phyloP scores from a whole-genome alignment of 2,329 filamentous ascomycete genomes.

The Cladorrhinum sp. region DNA sequence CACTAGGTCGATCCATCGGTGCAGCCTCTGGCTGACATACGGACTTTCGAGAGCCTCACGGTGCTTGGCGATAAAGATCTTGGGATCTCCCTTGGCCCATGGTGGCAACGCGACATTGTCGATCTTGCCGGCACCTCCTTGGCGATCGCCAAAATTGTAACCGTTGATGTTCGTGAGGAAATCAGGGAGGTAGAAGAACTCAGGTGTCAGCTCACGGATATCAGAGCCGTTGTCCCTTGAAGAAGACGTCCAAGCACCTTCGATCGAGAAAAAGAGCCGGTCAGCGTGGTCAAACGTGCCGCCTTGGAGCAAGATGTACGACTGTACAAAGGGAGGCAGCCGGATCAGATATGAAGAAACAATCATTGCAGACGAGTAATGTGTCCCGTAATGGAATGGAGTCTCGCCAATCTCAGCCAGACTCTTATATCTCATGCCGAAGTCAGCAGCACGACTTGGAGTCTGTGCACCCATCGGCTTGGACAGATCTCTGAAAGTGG shows the following conservation, averaged over 20 bases:
- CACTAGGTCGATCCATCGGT: conserved; percentile 93
- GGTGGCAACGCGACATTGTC: conserved; percentile 87
- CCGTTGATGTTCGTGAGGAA: conserved; percentile 91
- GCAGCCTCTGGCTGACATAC: conserved; percentile 83
- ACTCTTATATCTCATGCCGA: conserved; percentile 78
- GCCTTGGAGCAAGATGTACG: conserved; percentile 91
- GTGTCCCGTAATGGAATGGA: conserved; percentile 95
- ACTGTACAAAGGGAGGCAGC: conserved; percentile 92
- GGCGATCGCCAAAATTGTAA: conserved; percentile 87
- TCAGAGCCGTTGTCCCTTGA: conserved; percentile 89
- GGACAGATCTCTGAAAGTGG: conserved; percentile 83
- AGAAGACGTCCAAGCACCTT: conserved; percentile 86
- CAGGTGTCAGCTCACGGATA: conserved; percentile 89
- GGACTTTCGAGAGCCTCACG: conserved; percentile 93
- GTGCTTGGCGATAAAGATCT: conserved; percentile 93
- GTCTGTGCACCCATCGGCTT: conserved; percentile 97
- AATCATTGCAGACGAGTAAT: conserved; percentile 99
- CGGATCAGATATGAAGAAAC: conserved; percentile 95
- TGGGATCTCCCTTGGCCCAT: conserved; percentile 94
- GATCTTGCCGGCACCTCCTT: conserved; percentile 75
- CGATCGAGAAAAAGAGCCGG: conserved; percentile 88
- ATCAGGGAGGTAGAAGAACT: conserved; percentile 96
- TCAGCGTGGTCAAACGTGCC: conserved; percentile 95
- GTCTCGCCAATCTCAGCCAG: conserved; percentile 90
- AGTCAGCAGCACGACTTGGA: conserved; percentile 69